Conservation (phyloP, 2,329 filamentous ascomycete species). For the Trichoderma breve region DNA sequence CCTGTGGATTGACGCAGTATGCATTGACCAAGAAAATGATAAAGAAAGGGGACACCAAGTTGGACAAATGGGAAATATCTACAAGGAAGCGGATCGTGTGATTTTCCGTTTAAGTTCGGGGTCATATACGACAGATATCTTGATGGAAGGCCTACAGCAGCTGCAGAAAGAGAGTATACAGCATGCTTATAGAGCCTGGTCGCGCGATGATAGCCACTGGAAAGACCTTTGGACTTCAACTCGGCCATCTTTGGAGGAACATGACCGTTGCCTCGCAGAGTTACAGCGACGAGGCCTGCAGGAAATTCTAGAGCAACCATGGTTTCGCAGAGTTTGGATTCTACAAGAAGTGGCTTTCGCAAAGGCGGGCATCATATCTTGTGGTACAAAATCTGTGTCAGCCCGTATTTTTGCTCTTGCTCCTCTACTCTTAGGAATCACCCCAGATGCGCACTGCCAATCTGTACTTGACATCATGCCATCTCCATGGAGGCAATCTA, state of each 20-base stretch:
- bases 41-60: constrained; percentile 20
- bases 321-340: constrained; percentile 4
- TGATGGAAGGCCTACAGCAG: constrained; percentile 9
- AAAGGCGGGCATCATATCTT: background rate
- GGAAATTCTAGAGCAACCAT: background rate
- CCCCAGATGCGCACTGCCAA: background rate
- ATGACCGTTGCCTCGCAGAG: no score
- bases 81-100: constrained; percentile 9
- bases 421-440: background rate
- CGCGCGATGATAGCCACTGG: background rate
- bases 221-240: background rate
- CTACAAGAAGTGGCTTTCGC: background rate
- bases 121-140: background rate
- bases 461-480: constrained; percentile 10
- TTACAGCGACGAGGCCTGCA: background rate
- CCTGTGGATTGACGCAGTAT: constrained; percentile 1
- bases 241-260: no score
- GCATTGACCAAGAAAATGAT: constrained; percentile 12
- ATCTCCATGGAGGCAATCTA: background rate
- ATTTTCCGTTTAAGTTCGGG: constrained; percentile 9
- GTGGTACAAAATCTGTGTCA: background rate
- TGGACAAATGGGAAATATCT: constrained; percentile 18
- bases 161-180: background rate
- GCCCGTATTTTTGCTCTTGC: background rate
- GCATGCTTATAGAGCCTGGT: background rate